These are phyloP conservation scores for Cucurbita maxima DNA, from an alignment of 306 rosid species.

Conservation along the genomic window DNA sequence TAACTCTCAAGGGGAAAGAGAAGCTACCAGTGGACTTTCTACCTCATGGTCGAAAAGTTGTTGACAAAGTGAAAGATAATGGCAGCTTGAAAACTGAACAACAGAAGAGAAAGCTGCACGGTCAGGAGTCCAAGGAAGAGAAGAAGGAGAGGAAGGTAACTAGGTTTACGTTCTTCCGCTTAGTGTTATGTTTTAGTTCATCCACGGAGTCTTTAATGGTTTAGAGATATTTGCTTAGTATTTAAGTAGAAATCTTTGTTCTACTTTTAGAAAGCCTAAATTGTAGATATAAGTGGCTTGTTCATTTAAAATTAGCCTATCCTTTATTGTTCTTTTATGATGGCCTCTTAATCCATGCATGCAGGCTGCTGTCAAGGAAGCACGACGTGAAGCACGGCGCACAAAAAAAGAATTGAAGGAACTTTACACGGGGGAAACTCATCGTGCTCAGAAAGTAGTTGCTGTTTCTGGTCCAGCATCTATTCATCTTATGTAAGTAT, in stretches of 20 bases:
- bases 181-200: background rate
- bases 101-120: slow-evolving; percentile 50
- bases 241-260: background rate
- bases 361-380: slow-evolving; percentile 79
- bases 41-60: slow-evolving; percentile 33
- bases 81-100: slow-evolving; percentile 30
- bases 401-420: slow-evolving; percentile 64
- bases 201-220: background rate
- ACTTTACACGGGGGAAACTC: slow-evolving; percentile 65
- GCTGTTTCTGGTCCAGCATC: slow-evolving; percentile 70
- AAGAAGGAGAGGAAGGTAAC: slow-evolving; percentile 84
- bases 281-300: background rate
- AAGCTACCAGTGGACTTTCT: slow-evolving; percentile 68
- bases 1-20: slow-evolving; percentile 66
- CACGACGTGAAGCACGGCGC: slow-evolving; percentile 66
- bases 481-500: slow-evolving; percentile 51
- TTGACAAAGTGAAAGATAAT: slow-evolving; percentile 31
- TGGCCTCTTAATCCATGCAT: slow-evolving; percentile 8
- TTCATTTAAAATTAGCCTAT: background rate
- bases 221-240: background rate
- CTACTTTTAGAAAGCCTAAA: background rate
- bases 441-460: slow-evolving; percentile 69
- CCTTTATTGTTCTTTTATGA: background rate
- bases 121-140: slow-evolving; percentile 74
- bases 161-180: background rate